Base-by-base conservation (phyloP, 257 asterid species). In the Mentha longifolia region DNA sequence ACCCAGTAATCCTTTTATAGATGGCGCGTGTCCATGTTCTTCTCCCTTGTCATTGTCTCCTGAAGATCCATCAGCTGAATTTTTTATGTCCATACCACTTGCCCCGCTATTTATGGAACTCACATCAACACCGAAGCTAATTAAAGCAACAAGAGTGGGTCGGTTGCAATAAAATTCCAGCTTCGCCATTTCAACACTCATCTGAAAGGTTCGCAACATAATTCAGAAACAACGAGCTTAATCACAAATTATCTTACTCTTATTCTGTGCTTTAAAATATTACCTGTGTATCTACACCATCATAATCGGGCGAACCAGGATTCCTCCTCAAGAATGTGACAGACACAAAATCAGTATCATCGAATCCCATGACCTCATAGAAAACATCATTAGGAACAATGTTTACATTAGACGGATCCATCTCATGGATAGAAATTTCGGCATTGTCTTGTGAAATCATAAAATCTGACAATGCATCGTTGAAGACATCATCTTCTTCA, bases 221-320 rank as follows among this genome's bases (percentile, higher is more conserved):
- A 71, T 59, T 77, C 72, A 83, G 79, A 66, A 64, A 82, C 68
- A 58, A 78, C 62, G 61, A 56, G 49, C 20, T 63, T 43, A 43
- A 51, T 71, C 17, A 61, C 37, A 19, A 56, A 70, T 25, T 56
- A 67, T 65, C 46, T 41, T 25, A 67, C 30, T 33, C 49, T 68
- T 50, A 15, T 39, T 42, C 28, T 28, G 30, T 72, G 70, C 70
- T 50, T 78, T 75, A 62, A 15, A 58, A 15, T 63, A 72, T 85
- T 83, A 92, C 99, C 99, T 92, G 95, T 31, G 98, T 88, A 85
- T 95, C 99, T 66, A 85, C 82, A 75, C 99, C 99, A 85, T 86
- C 92, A 70, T 95, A 95, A 71, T 89, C 91, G 51, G 89, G 94
- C 30, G 97, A 92, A 79, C 84, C 76, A 65, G 92, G 89, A 86